phyloP scores from a whole-genome alignment of 192 early-diverging fungal genomes.

The Blastocladiella britannica region DNA sequence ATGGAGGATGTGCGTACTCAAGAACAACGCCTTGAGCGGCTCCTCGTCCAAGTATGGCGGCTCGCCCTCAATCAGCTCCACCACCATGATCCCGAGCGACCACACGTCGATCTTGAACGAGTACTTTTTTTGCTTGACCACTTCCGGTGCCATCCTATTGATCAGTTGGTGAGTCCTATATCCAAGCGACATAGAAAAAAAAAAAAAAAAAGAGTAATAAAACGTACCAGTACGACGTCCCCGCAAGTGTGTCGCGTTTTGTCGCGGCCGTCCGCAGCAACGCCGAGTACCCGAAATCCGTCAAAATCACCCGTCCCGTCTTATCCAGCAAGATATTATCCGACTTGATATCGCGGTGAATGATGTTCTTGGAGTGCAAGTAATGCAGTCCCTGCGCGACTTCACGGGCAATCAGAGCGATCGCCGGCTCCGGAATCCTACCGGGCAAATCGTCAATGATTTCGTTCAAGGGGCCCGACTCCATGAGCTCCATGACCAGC shows the following conservation, averaged over 20 bases:
- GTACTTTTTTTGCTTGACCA: conserved; percentile 62
- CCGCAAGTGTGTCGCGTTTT: conserved; percentile 72
- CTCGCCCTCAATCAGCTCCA: conserved; percentile 94
- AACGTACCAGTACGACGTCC: conserved; percentile 82
- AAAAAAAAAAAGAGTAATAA: conserved; percentile 10
- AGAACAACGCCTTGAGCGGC: conserved; percentile 79
- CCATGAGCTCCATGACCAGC: conserved; percentile 99
- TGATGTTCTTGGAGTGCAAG: conserved; percentile 61
- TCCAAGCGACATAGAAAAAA: background rate
- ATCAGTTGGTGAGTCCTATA: too few relatives aligned
- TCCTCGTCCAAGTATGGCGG: conserved; percentile 91
- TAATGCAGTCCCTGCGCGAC: conserved; percentile 51
- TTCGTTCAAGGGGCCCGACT: conserved; percentile 90
- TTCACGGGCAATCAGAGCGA: conserved; percentile 79
- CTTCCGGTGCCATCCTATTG: conserved; percentile 73
- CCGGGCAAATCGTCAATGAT: conserved; percentile 71
- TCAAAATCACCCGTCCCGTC: conserved; percentile 16
- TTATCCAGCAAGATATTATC: conserved; percentile 27
- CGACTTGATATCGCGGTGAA: conserved; percentile 80
- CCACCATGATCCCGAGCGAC: conserved; percentile 92
- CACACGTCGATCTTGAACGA: conserved; percentile 65
- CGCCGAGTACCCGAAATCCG: conserved; percentile 90
- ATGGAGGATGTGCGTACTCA: too few relatives aligned
- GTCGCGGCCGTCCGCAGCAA: conserved; percentile 62
- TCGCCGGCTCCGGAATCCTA: conserved; percentile 71